Percentiles rank a stretch among this genome's conserved stretches.
phyloP scores from a whole-genome alignment of 2,329 filamentous ascomycete species.

The Fusarium succisae region DNA sequence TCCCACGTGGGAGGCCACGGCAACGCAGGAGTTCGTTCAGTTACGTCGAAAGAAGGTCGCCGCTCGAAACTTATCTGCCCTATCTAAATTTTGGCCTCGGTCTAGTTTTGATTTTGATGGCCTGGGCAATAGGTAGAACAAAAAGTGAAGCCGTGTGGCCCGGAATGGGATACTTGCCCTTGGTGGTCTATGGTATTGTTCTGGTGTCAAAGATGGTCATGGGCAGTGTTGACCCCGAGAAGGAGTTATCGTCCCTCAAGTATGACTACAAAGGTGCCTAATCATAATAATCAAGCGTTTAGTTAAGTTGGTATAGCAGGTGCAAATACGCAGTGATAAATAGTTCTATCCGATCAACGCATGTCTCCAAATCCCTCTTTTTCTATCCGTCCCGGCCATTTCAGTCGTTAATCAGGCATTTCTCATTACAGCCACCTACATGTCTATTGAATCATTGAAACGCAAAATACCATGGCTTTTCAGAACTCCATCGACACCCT shows the following conservation, averaged over 20 bases:
- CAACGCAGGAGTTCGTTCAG: constrained; percentile 37
- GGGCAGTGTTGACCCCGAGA: constrained; percentile 73
- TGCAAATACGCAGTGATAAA: not conserved
- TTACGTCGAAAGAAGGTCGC: constrained; percentile 44
- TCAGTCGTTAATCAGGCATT: constrained; percentile 28
- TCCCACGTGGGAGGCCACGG: constrained; percentile 23
- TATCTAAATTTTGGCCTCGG: constrained; percentile 69
- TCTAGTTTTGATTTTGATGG: constrained; percentile 59
- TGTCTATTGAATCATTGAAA: constrained; percentile 92
- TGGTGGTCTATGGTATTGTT: constrained; percentile 67
- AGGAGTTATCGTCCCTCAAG: constrained; percentile 68
- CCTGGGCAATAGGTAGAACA: constrained; percentile 49
- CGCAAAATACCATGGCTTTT: constrained; percentile 86
- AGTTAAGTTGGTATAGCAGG: not conserved
- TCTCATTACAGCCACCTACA: constrained; percentile 50
- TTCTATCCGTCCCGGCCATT: constrained; percentile 28
- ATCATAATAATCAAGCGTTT: not conserved
- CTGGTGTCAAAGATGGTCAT: constrained; percentile 72
- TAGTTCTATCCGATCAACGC: constrained; percentile 17
- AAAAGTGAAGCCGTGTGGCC: constrained; percentile 49
- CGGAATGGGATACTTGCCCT: constrained; percentile 62
- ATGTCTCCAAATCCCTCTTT: not conserved
- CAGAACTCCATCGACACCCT: constrained; percentile 88
- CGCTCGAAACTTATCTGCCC: constrained; percentile 68
- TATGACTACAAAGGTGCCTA: constrained; percentile 76